A percentile compares a stretch with the other conserved stretches of the same genome.
phyloP scores from a whole-genome alignment of 768 basidiomycete genomes.

The Tricholoma hemisulphureum region DNA sequence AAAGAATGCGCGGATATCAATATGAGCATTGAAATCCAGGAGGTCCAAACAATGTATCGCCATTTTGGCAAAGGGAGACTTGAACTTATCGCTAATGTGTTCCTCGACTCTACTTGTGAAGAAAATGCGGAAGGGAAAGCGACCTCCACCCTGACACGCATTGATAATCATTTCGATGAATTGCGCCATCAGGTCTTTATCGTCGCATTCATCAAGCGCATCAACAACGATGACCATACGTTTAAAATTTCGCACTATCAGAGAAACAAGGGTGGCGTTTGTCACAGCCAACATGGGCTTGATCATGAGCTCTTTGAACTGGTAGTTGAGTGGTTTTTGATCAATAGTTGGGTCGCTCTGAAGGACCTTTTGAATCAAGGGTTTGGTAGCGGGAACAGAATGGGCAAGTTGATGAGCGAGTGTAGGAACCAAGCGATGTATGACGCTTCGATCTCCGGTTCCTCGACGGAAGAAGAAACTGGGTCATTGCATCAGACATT shows the following conservation, averaged over 20 bases:
- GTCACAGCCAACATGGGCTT: too few species aligned
- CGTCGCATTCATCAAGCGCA: background rate
- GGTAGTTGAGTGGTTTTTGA: background rate
- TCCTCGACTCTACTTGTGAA: too few species aligned
- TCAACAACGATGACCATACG: background rate
- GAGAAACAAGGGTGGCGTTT: too few species aligned
- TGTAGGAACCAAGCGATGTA: background rate
- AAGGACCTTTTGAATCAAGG: background rate
- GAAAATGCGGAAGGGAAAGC: too few species aligned
- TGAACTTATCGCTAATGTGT: too few species aligned
- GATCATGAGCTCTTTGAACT: background rate
- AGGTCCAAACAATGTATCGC: too few species aligned
- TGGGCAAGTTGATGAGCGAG: background rate
- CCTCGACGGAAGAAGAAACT: background rate
- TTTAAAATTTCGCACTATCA: too few species aligned
- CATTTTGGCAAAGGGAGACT: too few species aligned
- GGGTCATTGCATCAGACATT: background rate
- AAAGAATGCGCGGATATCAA: too few species aligned
- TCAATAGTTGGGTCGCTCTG: background rate
- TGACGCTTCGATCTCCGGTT: background rate
- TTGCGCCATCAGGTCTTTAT: background rate
- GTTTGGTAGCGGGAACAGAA: too few species aligned
- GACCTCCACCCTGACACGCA: too few species aligned
- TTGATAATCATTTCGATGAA: background rate
- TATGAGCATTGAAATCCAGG: too few species aligned